These are phyloP conservation scores for Aspergillus intermedius DNA, from an alignment of 2,329 filamentous ascomycete species.

Conservation along the genomic window DNA sequence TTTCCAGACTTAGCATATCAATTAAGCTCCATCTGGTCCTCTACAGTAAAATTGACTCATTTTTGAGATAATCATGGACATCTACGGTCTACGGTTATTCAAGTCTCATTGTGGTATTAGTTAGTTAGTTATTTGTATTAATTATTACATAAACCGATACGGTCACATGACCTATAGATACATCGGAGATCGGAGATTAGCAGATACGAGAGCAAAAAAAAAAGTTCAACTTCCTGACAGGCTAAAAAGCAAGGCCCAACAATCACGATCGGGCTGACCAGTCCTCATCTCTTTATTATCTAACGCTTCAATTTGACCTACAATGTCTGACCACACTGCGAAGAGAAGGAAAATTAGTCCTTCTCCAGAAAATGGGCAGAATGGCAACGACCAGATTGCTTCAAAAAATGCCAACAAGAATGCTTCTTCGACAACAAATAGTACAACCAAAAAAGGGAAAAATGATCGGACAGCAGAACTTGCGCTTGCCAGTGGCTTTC, in stretches of 20 bases:
- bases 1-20: no score
- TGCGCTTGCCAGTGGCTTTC: conserved; percentile 45
- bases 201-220: background rate
- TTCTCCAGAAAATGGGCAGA: conserved; percentile 15
- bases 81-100: no score
- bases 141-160: background rate
- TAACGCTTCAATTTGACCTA: background rate
- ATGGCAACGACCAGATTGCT: conserved; percentile 23
- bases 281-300: background rate
- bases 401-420: conserved; percentile 10
- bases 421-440: conserved; percentile 15
- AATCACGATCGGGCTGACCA: background rate
- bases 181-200: conserved; percentile 10
- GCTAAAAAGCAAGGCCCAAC: background rate
- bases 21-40: no score
- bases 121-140: no score
- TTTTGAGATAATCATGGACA: no score
- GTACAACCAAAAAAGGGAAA: conserved; percentile 12
- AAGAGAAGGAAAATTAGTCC: conserved; percentile 46
- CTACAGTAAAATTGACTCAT: no score
- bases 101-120: no score
- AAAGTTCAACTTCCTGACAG: background rate
- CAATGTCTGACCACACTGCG: conserved; percentile 29
- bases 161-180: conserved; percentile 7
- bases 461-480: conserved; percentile 28